phyloP scores from a whole-genome alignment of 192 early-diverging fungal genomes.

The Chytriomyces hyalinus region DNA sequence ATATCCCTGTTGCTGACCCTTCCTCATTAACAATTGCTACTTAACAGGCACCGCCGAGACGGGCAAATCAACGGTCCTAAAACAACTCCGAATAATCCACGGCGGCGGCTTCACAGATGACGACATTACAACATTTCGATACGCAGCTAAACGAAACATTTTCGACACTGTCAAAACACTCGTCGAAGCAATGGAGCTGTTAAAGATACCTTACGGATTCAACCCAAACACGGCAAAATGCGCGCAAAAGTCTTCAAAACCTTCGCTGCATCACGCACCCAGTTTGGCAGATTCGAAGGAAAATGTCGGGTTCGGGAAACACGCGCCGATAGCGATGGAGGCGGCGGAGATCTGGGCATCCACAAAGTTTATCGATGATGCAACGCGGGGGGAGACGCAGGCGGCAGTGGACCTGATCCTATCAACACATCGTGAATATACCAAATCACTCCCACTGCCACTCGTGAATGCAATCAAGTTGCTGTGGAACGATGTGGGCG shows the following conservation, averaged over 20 bases:
- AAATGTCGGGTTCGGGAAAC: conserved; percentile 1
- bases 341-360: not conserved
- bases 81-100: conserved; percentile 98
- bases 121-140: conserved; percentile 89
- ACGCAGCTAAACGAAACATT: conserved; percentile 92
- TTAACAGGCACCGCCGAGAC: conserved; percentile 89
- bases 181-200: conserved; percentile 90
- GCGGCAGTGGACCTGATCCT: not conserved
- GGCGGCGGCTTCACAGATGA: conserved; percentile 88
- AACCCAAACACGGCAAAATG: conserved; percentile 1
- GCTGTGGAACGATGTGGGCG: conserved; percentile 83
- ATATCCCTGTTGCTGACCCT: not conserved
- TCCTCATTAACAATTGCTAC: not conserved
- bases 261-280: not conserved
- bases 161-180: conserved; percentile 93
- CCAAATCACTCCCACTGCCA: conserved; percentile 34
- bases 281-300: not conserved
- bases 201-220: conserved; percentile 31
- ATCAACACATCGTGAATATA: not conserved
- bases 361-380: not conserved
- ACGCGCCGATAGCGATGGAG: not conserved
- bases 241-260: not conserved
- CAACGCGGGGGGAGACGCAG: not conserved
- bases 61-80: conserved; percentile 95
- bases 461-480: conserved; percentile 76